A percentile compares a stretch with the other conserved stretches of the same genome.
These are phyloP conservation scores for Lachancea thermotolerans DNA, from an alignment of 805 yeast species.

Conservation along the genomic window DNA sequence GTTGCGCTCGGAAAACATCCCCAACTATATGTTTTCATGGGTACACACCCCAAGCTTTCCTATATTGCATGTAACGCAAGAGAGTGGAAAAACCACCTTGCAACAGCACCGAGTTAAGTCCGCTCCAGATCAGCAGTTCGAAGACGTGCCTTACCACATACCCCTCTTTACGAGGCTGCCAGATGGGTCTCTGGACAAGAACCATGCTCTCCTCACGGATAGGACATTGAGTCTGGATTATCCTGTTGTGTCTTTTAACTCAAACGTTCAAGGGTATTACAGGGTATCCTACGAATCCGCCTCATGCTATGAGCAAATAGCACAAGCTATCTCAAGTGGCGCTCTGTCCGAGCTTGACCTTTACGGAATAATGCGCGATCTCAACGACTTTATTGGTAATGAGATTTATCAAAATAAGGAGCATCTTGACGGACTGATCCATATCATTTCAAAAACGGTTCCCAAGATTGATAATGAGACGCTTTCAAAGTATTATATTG, in stretches of 20 bases:
- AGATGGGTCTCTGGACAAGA: slow-evolving; percentile 15
- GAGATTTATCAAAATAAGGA: slow-evolving; percentile 19
- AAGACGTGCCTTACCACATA: slow-evolving; percentile 55
- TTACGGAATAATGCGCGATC: slow-evolving; percentile 31
- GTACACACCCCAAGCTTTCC: slow-evolving; percentile 55
- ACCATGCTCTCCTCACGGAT: slow-evolving; percentile 25
- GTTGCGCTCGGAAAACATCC: slow-evolving; percentile 22
- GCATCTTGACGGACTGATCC: slow-evolving; percentile 25
- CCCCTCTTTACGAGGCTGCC: slow-evolving; percentile 39
- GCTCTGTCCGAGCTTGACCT: slow-evolving; percentile 25
- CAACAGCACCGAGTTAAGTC: slow-evolving; percentile 36
- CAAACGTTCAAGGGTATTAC: slow-evolving; percentile 36
- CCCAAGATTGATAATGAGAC: slow-evolving; percentile 14
- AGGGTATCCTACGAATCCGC: slow-evolving; percentile 40
- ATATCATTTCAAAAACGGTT: slow-evolving; percentile 19
- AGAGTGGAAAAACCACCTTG: slow-evolving; percentile 27
- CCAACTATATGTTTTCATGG: slow-evolving; percentile 44
- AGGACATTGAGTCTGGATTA: slow-evolving; percentile 19
- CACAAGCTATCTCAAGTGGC: slow-evolving; percentile 14
- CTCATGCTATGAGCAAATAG: slow-evolving; percentile 24
- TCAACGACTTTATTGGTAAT: slow-evolving; percentile 28
- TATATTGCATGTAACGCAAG: slow-evolving; percentile 34
- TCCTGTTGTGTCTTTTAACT: slow-evolving; percentile 18
- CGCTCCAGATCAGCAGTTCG: slow-evolving; percentile 33
- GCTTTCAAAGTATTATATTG: slow-evolving; percentile 17